These are phyloP conservation scores for Lasiodiplodia sp. DNA, from an alignment of 2,329 filamentous ascomycete genomes.

Conservation along the genomic window DNA sequence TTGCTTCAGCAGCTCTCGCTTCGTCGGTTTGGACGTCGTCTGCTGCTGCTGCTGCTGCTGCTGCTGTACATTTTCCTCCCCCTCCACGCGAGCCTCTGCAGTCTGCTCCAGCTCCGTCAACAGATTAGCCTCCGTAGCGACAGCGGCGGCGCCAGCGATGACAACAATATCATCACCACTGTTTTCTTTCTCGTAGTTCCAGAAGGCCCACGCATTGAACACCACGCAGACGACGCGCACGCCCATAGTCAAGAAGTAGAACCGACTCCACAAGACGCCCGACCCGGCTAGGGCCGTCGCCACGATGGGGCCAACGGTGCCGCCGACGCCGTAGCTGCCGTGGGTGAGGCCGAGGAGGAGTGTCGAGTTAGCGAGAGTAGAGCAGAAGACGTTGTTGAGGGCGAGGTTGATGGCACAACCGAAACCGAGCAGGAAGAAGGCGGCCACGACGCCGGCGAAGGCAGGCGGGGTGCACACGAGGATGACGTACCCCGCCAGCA, in stretches of 20 bases:
- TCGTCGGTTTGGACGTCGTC: conserved; percentile 41
- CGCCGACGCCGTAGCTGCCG: conserved; percentile 64
- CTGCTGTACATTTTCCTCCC: conserved; percentile 54
- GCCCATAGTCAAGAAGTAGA: conserved; percentile 72
- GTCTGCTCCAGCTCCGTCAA: conserved; percentile 55
- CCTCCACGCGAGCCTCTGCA: conserved; percentile 33
- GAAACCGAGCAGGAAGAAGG: conserved; percentile 72
- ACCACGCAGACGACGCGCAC: conserved; percentile 64
- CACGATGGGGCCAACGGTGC: conserved; percentile 71
- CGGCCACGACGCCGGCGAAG: conserved; percentile 69
- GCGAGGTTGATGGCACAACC: conserved; percentile 61
- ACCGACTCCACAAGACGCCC: conserved; percentile 71
- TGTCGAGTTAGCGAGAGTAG: conserved; percentile 60
- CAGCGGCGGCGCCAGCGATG: no score
- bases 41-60: not conserved
- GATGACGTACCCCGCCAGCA: conserved; percentile 69
- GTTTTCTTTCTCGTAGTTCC: conserved; percentile 70
- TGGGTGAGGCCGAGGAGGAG: conserved; percentile 68
- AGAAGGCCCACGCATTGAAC: conserved; percentile 72
- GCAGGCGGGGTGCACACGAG: conserved; percentile 70
- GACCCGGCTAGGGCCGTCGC: conserved; percentile 75
- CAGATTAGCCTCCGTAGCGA: conserved; percentile 32
- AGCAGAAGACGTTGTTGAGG: conserved; percentile 64
- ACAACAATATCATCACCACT: conserved; percentile 29
- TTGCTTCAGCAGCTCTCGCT: conserved; percentile 57